Percentiles rank a stretch among this genome's conserved stretches.
phyloP scores from a whole-genome alignment of 2,329 filamentous ascomycete genomes.

The Ophiognomonia clavigignenti-juglandacearum region DNA sequence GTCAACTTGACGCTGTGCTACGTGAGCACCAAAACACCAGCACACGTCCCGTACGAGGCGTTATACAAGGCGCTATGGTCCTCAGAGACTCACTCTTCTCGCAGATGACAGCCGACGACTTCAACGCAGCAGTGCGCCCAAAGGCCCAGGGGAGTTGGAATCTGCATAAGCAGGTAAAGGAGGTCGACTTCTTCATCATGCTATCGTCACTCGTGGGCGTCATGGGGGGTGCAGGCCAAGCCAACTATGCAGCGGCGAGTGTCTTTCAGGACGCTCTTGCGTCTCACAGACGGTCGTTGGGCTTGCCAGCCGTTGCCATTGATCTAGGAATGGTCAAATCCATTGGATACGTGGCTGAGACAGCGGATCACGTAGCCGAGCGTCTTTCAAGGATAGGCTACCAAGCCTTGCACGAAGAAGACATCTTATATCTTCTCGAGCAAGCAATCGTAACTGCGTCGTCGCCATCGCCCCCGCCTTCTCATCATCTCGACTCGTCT shows the following conservation, averaged over 20 bases:
- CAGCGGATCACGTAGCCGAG: not conserved
- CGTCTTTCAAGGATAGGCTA: no score
- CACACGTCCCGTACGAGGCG: conserved; percentile 28
- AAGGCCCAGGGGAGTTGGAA: conserved; percentile 4
- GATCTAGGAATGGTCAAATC: conserved; percentile 21
- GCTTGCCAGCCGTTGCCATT: conserved; percentile 20
- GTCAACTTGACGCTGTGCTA: conserved; percentile 22
- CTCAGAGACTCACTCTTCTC: conserved; percentile 1
- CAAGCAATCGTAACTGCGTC: not conserved
- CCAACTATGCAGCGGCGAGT: conserved; percentile 41
- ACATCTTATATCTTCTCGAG: conserved; percentile 12
- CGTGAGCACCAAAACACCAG: conserved; percentile 9
- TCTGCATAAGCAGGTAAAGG: conserved; percentile 25
- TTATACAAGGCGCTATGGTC: conserved; percentile 38
- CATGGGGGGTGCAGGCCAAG: not conserved
- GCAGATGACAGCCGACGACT: not conserved
- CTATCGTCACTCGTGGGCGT: conserved; percentile 3
- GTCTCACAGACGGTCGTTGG: conserved; percentile 12
- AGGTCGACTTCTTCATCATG: conserved; percentile 9
- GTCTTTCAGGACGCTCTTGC: conserved; percentile 45
- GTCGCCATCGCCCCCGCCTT: not conserved
- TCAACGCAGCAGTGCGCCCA: not conserved
- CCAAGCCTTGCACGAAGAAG: no score
- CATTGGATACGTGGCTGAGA: conserved; percentile 14
- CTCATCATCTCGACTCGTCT: no score